Percentiles rank a stretch among this genome's conserved stretches.
Conservation (phyloP, 768 basidiomycete species). For the Auriscalpium microsporum region DNA sequence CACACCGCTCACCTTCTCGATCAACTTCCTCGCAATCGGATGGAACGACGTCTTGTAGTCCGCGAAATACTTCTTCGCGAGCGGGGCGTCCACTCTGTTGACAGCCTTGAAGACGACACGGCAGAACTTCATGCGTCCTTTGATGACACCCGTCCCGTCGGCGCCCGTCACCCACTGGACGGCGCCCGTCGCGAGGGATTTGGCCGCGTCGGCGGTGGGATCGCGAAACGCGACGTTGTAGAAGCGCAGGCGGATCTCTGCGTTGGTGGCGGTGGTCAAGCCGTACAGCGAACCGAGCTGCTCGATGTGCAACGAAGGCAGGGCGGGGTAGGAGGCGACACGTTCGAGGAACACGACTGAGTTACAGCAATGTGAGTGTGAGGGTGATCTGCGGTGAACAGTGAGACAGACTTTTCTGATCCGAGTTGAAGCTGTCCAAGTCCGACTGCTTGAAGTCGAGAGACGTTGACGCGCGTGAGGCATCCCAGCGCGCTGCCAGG, state of each 20-base stretch:
- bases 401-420: conserved; percentile 53
- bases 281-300: conserved; percentile 49
- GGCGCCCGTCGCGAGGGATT: conserved; percentile 43
- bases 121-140: conserved; percentile 84
- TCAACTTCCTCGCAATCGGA: conserved; percentile 66
- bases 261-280: conserved; percentile 52
- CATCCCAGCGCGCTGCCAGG: conserved; percentile 70
- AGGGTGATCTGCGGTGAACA: not conserved
- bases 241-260: conserved; percentile 72
- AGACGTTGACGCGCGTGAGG: conserved; percentile 38
- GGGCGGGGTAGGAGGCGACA: conserved; percentile 50
- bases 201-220: conserved; percentile 37
- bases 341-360: conserved; percentile 80
- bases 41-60: conserved; percentile 51
- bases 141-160: conserved; percentile 49
- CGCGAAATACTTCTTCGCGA: conserved; percentile 46
- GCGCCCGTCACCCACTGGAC: conserved; percentile 61
- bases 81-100: conserved; percentile 38
- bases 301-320: conserved; percentile 51
- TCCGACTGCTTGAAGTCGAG: conserved; percentile 54
- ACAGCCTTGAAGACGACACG: conserved; percentile 55
- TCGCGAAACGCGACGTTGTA: conserved; percentile 62
- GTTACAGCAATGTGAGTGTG: not conserved
- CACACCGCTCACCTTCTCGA: conserved; percentile 53
- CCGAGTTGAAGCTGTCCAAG: conserved; percentile 55